phyloP scores from a whole-genome alignment of 306 rosid species.

The Quercus bicolor region DNA sequence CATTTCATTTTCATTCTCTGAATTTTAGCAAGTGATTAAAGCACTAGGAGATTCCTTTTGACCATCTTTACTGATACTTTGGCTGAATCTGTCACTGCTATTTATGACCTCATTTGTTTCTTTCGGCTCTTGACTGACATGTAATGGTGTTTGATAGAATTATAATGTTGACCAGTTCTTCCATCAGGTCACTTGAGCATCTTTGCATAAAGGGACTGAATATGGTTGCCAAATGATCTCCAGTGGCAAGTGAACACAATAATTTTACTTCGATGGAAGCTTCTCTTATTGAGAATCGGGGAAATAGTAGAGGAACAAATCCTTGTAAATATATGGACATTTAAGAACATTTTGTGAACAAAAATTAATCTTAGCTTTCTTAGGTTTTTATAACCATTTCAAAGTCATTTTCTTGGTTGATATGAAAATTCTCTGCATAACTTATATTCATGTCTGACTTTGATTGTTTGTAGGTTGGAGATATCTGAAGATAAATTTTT shows the following conservation, averaged over 20 bases:
- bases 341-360: neutral
- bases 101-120: neutral
- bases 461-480: conserved; percentile 47
- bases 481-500: conserved; percentile 62
- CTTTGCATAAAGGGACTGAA: neutral
- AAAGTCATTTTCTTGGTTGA: conserved; percentile 4
- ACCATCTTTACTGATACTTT: neutral
- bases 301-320: neutral
- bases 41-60: neutral
- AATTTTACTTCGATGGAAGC: neutral
- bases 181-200: neutral
- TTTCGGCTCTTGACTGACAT: neutral
- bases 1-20: neutral
- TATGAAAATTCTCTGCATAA: neutral
- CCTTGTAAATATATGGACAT: conserved; percentile 3
- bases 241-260: neutral
- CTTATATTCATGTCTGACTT: conserved; percentile 7
- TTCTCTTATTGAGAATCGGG: neutral
- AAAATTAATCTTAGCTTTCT: neutral
- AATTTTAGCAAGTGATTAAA: neutral
- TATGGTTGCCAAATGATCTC: neutral
- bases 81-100: neutral
- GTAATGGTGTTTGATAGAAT: neutral
- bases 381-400: neutral
- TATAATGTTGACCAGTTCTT: neutral